Conservation (phyloP, 73 alveolate genomes). For the Stentor coeruleus region DNA sequence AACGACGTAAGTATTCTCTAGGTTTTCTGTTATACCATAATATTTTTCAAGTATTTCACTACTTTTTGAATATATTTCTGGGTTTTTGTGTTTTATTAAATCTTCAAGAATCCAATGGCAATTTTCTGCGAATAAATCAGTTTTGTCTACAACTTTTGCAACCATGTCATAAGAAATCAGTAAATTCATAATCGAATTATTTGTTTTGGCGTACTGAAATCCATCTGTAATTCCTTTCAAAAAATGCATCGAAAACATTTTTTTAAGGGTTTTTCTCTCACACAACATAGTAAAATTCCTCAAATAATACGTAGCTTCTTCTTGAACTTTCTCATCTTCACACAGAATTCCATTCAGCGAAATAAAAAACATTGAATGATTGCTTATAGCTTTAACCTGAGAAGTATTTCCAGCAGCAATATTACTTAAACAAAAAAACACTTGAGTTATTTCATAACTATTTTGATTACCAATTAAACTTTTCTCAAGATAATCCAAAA, state of each 20-base stretch:
- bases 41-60: not conserved
- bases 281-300: not conserved
- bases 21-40: too few species aligned
- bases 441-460: not conserved
- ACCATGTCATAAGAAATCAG: not conserved
- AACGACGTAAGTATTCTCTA: too few species aligned
- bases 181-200: too few species aligned
- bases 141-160: not conserved
- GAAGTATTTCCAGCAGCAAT: not conserved
- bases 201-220: not conserved
- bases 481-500: not conserved
- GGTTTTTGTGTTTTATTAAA: not conserved
- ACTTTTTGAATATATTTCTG: not conserved
- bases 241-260: not conserved
- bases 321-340: not conserved
- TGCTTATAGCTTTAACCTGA: not conserved
- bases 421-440: not conserved
- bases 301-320: not conserved
- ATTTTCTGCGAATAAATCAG: not conserved
- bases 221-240: not conserved
- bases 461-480: too few species aligned
- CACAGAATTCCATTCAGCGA: not conserved
- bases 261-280: too few species aligned
- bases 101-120: not conserved
- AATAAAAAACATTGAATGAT: not conserved